Evolutionary conservation across 2,329 filamentous ascomycete genomes (phyloP).

Genomic region (Penicillium palitans): DNA sequence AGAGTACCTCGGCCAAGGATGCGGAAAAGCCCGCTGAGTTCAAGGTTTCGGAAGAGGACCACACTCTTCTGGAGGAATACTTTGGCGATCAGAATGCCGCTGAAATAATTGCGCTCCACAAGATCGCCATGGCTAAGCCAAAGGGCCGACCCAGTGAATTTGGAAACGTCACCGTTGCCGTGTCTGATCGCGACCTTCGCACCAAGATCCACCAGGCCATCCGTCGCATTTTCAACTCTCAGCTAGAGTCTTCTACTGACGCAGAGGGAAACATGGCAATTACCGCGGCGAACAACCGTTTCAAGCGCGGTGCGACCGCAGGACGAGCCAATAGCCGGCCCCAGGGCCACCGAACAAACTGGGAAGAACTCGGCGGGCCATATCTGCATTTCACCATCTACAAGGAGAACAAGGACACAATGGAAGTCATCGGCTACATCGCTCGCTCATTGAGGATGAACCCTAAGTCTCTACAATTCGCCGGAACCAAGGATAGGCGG

Average conservation of each 20-base stretch:
- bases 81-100: slow-evolving; percentile 55
- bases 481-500: slow-evolving; percentile 87
- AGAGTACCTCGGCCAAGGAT: slow-evolving; percentile 17
- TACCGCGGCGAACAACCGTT: slow-evolving; percentile 45
- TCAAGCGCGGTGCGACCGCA: slow-evolving; percentile 34
- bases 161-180: slow-evolving; percentile 54
- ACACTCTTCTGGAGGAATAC: slow-evolving; percentile 43
- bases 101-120: slow-evolving; percentile 57
- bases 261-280: slow-evolving; percentile 68
- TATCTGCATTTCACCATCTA: slow-evolving; percentile 89
- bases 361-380: slow-evolving; percentile 70
- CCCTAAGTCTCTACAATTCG: slow-evolving; percentile 71
- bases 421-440: slow-evolving; percentile 81
- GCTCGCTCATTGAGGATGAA: slow-evolving; percentile 69
- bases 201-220: slow-evolving; percentile 66
- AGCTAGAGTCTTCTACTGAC: slow-evolving; percentile 74
- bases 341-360: slow-evolving; percentile 52
- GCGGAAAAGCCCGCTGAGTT: slow-evolving; percentile 26
- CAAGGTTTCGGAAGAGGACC: slow-evolving; percentile 48
- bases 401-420: slow-evolving; percentile 96
- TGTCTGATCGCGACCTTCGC: slow-evolving; percentile 62
- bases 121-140: slow-evolving; percentile 55
- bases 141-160: slow-evolving; percentile 58
- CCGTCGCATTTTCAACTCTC: slow-evolving; percentile 75
- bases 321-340: slow-evolving; percentile 32